These are phyloP conservation scores for Grosmannia penicillata DNA, from an alignment of 2,329 filamentous ascomycete species.

Conservation along the genomic window DNA sequence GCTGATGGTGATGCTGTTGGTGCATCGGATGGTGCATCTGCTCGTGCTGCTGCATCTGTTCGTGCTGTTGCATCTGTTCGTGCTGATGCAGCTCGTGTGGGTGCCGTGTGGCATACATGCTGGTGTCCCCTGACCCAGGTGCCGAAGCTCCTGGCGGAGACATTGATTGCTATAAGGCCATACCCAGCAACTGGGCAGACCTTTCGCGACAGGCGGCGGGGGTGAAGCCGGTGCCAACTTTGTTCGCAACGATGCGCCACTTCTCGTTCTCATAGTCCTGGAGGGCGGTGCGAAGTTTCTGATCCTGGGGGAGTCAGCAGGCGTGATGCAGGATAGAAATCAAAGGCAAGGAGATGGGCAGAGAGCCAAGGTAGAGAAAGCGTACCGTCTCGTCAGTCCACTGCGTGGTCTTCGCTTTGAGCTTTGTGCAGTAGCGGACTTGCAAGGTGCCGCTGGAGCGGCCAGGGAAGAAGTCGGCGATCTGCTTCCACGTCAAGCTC, in stretches of 20 bases:
- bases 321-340: constrained; percentile 8
- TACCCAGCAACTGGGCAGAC: constrained; percentile 45
- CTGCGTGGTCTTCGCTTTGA: constrained; percentile 83
- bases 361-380: constrained; percentile 3
- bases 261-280: constrained; percentile 83
- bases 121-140: constrained; percentile 31
- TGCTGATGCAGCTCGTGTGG: constrained; percentile 3
- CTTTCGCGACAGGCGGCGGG: constrained; percentile 77
- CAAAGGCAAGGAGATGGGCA: background rate
- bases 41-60: constrained; percentile 3
- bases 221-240: constrained; percentile 81
- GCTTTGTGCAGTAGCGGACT: constrained; percentile 86
- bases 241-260: constrained; percentile 83
- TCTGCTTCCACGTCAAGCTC: constrained; percentile 93
- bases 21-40: constrained; percentile 1
- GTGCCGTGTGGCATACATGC: constrained; percentile 23
- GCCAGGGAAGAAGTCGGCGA: constrained; percentile 89
- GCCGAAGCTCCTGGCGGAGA: constrained; percentile 32
- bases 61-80: no score
- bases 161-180: constrained; percentile 39
- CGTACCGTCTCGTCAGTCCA: constrained; percentile 91
- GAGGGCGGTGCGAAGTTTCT: constrained; percentile 61
- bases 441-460: constrained; percentile 81
- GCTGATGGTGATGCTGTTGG: constrained; percentile 1
- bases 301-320: constrained; percentile 35